Conservation (phyloP, 371 early-diverging fungal genomes). For the Mortierella sp. region DNA sequence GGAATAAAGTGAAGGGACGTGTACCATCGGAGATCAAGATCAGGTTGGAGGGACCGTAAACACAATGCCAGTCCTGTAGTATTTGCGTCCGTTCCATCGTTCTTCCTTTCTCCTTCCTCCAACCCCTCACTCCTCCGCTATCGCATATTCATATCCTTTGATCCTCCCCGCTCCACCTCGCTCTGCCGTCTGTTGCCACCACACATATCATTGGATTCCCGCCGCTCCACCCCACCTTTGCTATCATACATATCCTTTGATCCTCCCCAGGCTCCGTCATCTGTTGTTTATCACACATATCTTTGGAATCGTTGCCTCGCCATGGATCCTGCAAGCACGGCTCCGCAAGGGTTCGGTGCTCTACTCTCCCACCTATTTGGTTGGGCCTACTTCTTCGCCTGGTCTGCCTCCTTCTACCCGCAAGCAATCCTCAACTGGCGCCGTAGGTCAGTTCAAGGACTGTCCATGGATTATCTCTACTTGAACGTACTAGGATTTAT, state of each 20-base stretch:
- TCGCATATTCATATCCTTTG: not conserved
- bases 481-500: slow-evolving; percentile 89
- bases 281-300: no score
- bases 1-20: not conserved
- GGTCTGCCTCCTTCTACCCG: slow-evolving; percentile 83
- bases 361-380: slow-evolving; percentile 52
- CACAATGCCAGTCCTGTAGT: slow-evolving; percentile 1
- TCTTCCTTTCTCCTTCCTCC: no score
- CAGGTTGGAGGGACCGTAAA: not conserved
- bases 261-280: no score
- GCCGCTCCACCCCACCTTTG: no score
- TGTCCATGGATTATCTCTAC: slow-evolving; percentile 90
- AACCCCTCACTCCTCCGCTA: no score
- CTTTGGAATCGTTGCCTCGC: no score
- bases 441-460: slow-evolving; percentile 81
- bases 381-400: slow-evolving; percentile 80
- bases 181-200: no score
- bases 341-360: slow-evolving; percentile 16
- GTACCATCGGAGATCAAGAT: not conserved
- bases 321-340: slow-evolving; percentile 1
- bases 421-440: slow-evolving; percentile 74
- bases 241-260: no score
- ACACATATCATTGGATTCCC: no score
- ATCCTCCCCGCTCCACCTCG: no score
- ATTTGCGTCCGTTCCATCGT: no score